Conservation (phyloP, 1,139 yeast species). For the Blastobotrys serpentis region DNA sequence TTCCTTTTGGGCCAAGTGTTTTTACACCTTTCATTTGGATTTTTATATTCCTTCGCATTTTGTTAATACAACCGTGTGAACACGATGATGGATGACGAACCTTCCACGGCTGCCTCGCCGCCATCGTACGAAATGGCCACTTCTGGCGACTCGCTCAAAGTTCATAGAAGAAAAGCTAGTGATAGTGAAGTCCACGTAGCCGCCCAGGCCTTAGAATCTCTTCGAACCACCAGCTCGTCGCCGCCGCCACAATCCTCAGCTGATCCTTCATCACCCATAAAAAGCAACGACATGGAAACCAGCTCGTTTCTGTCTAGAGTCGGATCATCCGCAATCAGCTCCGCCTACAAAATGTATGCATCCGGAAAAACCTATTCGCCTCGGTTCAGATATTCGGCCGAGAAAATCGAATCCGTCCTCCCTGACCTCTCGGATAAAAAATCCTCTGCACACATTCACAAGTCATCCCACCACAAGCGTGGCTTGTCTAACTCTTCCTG, state of each 20-base stretch:
- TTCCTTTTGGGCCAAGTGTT: not conserved
- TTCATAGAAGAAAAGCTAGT: not conserved
- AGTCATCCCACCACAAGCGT: constrained; percentile 1
- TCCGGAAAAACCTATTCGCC: constrained; percentile 56
- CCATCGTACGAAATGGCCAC: constrained; percentile 1
- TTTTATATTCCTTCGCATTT: no score
- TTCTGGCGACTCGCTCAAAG: not conserved
- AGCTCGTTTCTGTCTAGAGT: constrained; percentile 24
- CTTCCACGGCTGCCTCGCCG: not conserved
- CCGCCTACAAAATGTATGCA: constrained; percentile 61
- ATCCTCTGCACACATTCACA: constrained; percentile 6
- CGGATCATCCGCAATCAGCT: constrained; percentile 40
- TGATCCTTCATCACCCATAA: constrained; percentile 4
- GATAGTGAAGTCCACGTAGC: constrained; percentile 19
- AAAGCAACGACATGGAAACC: constrained; percentile 6
- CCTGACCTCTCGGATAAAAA: constrained; percentile 7
- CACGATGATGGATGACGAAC: not conserved
- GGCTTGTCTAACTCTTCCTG: not conserved
- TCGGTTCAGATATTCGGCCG: constrained; percentile 63
- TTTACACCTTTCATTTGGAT: not conserved
- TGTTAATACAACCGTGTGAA: no score
- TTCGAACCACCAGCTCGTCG: constrained; percentile 16
- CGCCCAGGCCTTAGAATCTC: constrained; percentile 18
- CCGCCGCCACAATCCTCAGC: constrained; percentile 15
- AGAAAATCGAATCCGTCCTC: constrained; percentile 57